Evolutionary conservation across 2,329 filamentous ascomycete species (phyloP), one percentile per base, ranked within the genome.

Genomic region (Metarhizium brunneum): DNA sequence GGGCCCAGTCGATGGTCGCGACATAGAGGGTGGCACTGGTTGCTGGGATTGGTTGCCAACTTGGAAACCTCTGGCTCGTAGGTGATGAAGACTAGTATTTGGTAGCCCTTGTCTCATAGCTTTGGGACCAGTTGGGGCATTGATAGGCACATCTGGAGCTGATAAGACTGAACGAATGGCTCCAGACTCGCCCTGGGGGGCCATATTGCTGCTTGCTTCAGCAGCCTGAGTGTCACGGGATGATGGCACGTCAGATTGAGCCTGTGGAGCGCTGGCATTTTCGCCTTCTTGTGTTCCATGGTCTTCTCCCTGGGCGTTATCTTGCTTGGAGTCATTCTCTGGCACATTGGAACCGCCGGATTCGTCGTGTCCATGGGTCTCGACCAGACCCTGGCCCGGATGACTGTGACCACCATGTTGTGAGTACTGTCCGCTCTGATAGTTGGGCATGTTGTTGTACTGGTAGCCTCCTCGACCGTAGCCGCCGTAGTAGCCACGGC

Each of bases 91-190:
- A 62, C 88, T 89, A 56, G 86, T 92, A 69, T 95, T 95, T 53
- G 89, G 88, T 11, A 91, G 76, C 35, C 91, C 90, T 71, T 94
- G 87, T 60, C 92, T 83, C 90, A 97, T 95, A 18, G 94, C 94
- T 72, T 94, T 92, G 50, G 94, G 94, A 10, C 92, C 94, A 54
- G 88, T 95, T 32, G 94, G 94, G 32, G 94, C 94, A 73, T 79
- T 90, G 72, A 84, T 70, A 48, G 83, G 83, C 53, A 73, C 70
- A 63, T 74, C 69, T 60, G 73, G 69, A 57, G 62, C 65, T 54
- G 69, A 57, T 57, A 66, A 55, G 32, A 70, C 65, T 52, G 66
- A 67, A 59, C 68, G 70, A 57, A 70, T 65, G 43, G 61, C 58
- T 49, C 61, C 63, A 50, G 61, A 48, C 55, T 62, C 62, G 45